Percentiles rank a stretch among this genome's conserved stretches.
These are phyloP conservation scores for Dysphania ambrosioides DNA, from an alignment of 148 eudicot genomes.

Conservation along the genomic window DNA sequence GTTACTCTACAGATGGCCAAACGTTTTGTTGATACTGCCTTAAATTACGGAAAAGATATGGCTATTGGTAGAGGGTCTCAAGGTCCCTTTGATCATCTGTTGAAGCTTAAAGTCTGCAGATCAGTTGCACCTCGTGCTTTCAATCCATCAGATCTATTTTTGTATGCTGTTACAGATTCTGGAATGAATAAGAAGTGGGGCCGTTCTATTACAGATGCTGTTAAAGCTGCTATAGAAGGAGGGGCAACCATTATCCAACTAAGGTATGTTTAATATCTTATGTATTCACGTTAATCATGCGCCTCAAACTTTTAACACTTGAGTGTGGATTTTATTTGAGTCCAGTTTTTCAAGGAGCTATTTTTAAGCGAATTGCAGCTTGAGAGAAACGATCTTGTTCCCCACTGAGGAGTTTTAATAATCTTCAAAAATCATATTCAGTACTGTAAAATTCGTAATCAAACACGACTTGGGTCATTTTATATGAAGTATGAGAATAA, in stretches of 20 bases:
- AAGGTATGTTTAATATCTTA: slow-evolving; percentile 46
- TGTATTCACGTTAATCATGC: neutral
- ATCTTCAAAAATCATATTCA: too few species aligned
- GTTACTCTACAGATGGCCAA: slow-evolving; percentile 57
- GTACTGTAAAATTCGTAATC: too few species aligned
- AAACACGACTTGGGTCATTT: too few species aligned
- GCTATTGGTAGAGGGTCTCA: slow-evolving; percentile 69
- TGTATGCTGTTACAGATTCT: slow-evolving; percentile 98
- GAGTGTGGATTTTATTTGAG: neutral
- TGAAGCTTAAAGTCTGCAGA: slow-evolving; percentile 55
- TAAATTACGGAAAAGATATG: slow-evolving; percentile 76
- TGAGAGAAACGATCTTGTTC: neutral
- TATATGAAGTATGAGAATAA: neutral
- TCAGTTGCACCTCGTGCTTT: slow-evolving; percentile 37
- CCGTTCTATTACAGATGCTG: slow-evolving; percentile 73
- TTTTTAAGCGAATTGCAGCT: neutral
- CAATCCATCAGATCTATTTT: slow-evolving; percentile 58
- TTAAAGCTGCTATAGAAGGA: slow-evolving; percentile 81
- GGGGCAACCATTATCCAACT: slow-evolving; percentile 90
- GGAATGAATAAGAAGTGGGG: slow-evolving; percentile 89
- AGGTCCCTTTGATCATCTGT: slow-evolving; percentile 83
- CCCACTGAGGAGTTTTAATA: neutral
- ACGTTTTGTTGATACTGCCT: slow-evolving; percentile 71
- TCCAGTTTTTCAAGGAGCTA: neutral
- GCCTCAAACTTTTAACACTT: neutral